These are phyloP conservation scores for Ogataea paraovalis DNA, from an alignment of 805 yeast genomes.

Conservation along the genomic window DNA sequence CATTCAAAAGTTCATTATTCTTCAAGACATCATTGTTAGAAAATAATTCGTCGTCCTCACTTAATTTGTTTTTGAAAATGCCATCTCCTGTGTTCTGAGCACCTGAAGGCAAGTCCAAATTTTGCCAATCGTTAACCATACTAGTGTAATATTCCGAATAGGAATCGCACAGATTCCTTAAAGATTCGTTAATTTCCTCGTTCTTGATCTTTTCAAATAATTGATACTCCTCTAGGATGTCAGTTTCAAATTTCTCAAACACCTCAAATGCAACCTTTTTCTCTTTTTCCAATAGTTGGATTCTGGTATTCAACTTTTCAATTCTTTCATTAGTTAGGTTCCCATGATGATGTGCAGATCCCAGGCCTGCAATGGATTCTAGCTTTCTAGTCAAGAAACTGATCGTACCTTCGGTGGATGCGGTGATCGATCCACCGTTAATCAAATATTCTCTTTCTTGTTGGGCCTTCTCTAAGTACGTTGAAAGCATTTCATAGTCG, in stretches of 20 bases:
- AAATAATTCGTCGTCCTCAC: slow-evolving; percentile 23
- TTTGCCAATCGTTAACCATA: slow-evolving; percentile 68
- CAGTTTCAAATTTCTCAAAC: slow-evolving; percentile 43
- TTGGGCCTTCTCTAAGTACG: slow-evolving; percentile 68
- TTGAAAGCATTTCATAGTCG: slow-evolving; percentile 82
- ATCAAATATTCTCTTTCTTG: slow-evolving; percentile 48
- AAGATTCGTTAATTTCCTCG: slow-evolving; percentile 66
- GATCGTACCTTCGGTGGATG: slow-evolving; percentile 34
- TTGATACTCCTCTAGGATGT: slow-evolving; percentile 47
- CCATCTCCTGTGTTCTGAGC: not conserved
- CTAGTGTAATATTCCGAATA: slow-evolving; percentile 70
- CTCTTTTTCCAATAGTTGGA: slow-evolving; percentile 43
- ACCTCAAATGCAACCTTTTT: slow-evolving; percentile 39
- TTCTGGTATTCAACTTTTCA: slow-evolving; percentile 37
- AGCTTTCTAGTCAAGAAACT: slow-evolving; percentile 42
- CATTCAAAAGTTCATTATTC: slow-evolving; percentile 24
- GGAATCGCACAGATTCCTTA: slow-evolving; percentile 69
- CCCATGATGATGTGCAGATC: slow-evolving; percentile 35
- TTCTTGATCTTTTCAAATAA: slow-evolving; percentile 79
- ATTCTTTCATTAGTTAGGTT: slow-evolving; percentile 41
- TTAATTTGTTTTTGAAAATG: slow-evolving; percentile 17
- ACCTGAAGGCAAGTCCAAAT: slow-evolving; percentile 16
- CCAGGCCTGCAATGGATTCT: slow-evolving; percentile 41
- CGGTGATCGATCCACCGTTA: slow-evolving; percentile 33
- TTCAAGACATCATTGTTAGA: slow-evolving; percentile 24